These are phyloP conservation scores for Trichoderma arundinaceum DNA, from an alignment of 2,329 filamentous ascomycete genomes.

Conservation along the genomic window DNA sequence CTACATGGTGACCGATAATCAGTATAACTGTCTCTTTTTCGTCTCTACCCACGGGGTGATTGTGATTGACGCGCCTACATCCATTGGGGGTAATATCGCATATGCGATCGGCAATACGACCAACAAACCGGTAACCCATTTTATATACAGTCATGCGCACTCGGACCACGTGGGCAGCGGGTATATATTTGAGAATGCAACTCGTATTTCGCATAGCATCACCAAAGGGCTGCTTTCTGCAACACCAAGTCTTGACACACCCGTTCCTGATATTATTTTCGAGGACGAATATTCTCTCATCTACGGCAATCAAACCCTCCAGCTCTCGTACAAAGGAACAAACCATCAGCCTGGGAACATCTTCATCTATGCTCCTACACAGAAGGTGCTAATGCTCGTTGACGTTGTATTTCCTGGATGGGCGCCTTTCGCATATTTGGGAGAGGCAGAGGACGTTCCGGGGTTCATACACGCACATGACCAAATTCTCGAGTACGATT, in stretches of 20 bases:
- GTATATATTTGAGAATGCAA: neutral
- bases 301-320: neutral
- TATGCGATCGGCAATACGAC: conserved; percentile 3
- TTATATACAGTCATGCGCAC: conserved; percentile 5
- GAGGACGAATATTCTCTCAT: too few relatives aligned
- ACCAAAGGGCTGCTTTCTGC: neutral
- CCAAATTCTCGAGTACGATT: too few relatives aligned
- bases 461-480: too few relatives aligned
- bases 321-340: neutral
- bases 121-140: neutral
- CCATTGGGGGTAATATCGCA: neutral
- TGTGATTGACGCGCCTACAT: neutral
- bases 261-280: neutral
- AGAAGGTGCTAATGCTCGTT: neutral
- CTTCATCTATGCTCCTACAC: neutral
- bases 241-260: neutral
- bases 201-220: neutral
- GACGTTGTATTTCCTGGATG: too few relatives aligned
- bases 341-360: neutral
- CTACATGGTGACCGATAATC: neutral
- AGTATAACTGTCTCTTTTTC: neutral
- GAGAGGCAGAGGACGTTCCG: too few relatives aligned
- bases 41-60: neutral
- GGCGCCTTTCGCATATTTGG: too few relatives aligned
- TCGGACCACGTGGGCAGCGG: neutral